These are phyloP conservation scores for Entonaema liquescens DNA, from an alignment of 495 filamentous ascomycete genomes.

Conservation along the genomic window DNA sequence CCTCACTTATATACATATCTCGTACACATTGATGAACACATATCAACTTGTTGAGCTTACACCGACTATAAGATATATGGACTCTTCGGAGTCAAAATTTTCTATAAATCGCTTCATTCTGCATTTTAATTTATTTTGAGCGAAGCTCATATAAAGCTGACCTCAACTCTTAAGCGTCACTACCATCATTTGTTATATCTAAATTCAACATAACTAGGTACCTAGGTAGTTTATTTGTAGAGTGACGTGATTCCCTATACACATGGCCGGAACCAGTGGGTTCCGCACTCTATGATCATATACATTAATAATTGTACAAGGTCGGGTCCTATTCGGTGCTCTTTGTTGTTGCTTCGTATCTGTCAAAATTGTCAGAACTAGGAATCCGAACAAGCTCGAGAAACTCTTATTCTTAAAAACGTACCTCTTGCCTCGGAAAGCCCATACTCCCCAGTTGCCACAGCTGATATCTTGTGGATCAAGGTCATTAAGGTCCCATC, in stretches of 20 bases:
- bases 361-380: constrained; percentile 50
- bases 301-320: constrained; percentile 5
- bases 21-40: neutral
- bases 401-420: constrained; percentile 45
- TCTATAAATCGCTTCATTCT: neutral
- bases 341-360: constrained; percentile 70
- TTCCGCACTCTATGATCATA: constrained; percentile 12
- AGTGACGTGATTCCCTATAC: constrained; percentile 8
- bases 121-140: neutral
- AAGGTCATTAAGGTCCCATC: constrained; percentile 96
- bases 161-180: neutral
- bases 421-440: constrained; percentile 96
- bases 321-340: constrained; percentile 40
- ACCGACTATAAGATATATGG: neutral
- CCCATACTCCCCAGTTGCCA: constrained; percentile 97
- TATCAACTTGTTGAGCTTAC: neutral
- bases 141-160: constrained; percentile 3
- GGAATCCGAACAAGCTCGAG: neutral
- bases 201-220: constrained; percentile 2
- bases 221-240: constrained; percentile 2
- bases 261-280: constrained; percentile 5
- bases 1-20: neutral
- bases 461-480: constrained; percentile 94
- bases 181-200: neutral
- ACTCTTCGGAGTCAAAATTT: neutral